Evolutionary conservation across 2,329 filamentous ascomycete genomes (phyloP), one percentile per base, ranked within the genome.

Genomic region (Corynespora cassiicola): DNA sequence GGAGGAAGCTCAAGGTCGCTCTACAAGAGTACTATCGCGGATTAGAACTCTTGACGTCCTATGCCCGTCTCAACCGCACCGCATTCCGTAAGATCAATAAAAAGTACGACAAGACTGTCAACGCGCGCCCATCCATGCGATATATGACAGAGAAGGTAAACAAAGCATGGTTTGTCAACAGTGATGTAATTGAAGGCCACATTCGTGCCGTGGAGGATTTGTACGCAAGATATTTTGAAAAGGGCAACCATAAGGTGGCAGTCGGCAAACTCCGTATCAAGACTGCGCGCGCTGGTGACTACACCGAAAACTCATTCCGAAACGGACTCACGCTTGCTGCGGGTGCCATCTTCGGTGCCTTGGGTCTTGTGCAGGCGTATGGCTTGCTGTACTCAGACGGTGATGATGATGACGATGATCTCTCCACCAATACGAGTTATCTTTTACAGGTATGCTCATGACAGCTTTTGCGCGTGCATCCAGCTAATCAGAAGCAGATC

Each of bases 61-160:
- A 95, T 58, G 86, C 90, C 2, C 73, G 95, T 15, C 76, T 96
- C 10, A 99, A 99, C 66, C 82, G 90, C 31, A 96, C 90, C 0
- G 94, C 90, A 0, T 97, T 97, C 61, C 85, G 91, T 20, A 99
- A 99, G 68, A 90, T 99, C 63, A 96, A 95, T 71, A 99, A 99
- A 69, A 99, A 99, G 70, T 97, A 95, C 65, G 91, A 97, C 76
- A 99, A 97, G 72, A 83, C 87, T 2, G 83, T 90, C 39, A 82
- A 90, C 54, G 86, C 90, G 25, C 81, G 86, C 8, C 89, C 89
- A 0, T 80, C 86, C 0, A 80, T 87, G 61, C 81, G 86, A 18
- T 97, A 92, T 67, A 88, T 96, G 81, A 86, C 85, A 20, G 91
- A 96, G 54, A 92, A 92, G 62, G 90, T 99, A 55, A 92, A 89